Percentiles rank a stretch among this genome's conserved stretches.
These are phyloP conservation scores for Geotrichum histeridarum DNA, from an alignment of 1,139 yeast genomes.

Conservation along the genomic window DNA sequence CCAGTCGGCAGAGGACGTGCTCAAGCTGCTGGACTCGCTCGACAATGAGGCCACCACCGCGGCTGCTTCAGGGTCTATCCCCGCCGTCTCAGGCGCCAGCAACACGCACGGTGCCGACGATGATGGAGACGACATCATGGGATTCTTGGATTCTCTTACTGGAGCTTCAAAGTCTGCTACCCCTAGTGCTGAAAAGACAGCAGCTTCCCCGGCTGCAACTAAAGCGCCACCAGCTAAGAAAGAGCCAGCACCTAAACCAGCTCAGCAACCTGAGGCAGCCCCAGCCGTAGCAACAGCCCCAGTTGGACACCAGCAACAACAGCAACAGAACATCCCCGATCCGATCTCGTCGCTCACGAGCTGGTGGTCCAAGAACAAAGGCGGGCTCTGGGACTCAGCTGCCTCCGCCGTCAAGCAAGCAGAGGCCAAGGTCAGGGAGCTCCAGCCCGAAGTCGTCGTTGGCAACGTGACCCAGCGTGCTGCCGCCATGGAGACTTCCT, in stretches of 20 bases:
- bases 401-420: constrained; percentile 62
- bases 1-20: constrained; percentile 57
- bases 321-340: constrained; percentile 43
- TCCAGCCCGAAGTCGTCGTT: constrained; percentile 30
- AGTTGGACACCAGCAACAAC: constrained; percentile 21
- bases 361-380: constrained; percentile 54
- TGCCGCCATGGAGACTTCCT: constrained; percentile 28
- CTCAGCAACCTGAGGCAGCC: constrained; percentile 17
- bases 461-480: constrained; percentile 22
- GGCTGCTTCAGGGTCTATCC: constrained; percentile 20
- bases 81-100: constrained; percentile 28
- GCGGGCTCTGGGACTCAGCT: constrained; percentile 52
- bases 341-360: constrained; percentile 65
- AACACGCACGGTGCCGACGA: constrained; percentile 33
- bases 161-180: constrained; percentile 28
- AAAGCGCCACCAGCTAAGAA: neutral
- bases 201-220: constrained; percentile 3
- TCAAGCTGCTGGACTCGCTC: constrained; percentile 82
- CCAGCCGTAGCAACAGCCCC: constrained; percentile 19
- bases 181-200: constrained; percentile 19
- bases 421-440: constrained; percentile 39
- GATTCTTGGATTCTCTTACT: constrained; percentile 74
- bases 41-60: constrained; percentile 55
- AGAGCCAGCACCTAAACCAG: neutral
- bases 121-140: constrained; percentile 70